Evolutionary conservation across 2,329 filamentous ascomycete genomes (phyloP).

Genomic region (Sordariomycetes sp.): DNA sequence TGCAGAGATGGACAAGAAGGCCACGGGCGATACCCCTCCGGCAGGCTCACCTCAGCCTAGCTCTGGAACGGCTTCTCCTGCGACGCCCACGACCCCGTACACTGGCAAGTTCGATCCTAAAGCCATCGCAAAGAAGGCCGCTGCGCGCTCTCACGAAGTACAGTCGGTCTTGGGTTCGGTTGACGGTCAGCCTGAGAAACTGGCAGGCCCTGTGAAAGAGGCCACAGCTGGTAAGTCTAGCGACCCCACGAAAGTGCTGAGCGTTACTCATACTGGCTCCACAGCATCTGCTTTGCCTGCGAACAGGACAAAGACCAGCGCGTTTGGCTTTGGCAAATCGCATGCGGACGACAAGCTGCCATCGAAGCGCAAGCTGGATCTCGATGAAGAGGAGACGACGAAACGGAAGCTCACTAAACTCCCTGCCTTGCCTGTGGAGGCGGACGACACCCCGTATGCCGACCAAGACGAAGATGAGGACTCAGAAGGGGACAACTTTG

Average conservation of each 20-base stretch:
- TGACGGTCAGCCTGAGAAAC: constrained; percentile 26
- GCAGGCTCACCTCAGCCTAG: constrained; percentile 21
- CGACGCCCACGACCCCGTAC: constrained; percentile 50
- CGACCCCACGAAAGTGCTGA: background rate
- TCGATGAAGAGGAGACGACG: constrained; percentile 81
- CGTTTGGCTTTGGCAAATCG: constrained; percentile 73
- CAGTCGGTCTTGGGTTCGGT: constrained; percentile 39
- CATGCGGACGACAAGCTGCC: constrained; percentile 58
- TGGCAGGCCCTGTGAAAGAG: constrained; percentile 18
- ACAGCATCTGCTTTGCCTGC: constrained; percentile 51
- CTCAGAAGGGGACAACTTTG: constrained; percentile 67
- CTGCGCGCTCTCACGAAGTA: constrained; percentile 45
- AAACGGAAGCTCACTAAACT: constrained; percentile 87
- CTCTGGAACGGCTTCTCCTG: constrained; percentile 38
- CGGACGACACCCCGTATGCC: constrained; percentile 50
- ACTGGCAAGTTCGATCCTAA: constrained; percentile 82
- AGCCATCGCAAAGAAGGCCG: constrained; percentile 71
- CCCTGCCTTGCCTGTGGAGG: constrained; percentile 63
- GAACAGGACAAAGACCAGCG: constrained; percentile 65
- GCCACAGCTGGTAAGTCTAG: constrained; percentile 23
- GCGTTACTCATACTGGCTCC: constrained; percentile 12
- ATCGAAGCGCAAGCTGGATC: constrained; percentile 66
- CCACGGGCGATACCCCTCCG: constrained; percentile 26
- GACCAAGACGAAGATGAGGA: constrained; percentile 61
- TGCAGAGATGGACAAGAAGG: constrained; percentile 66